Evolutionary conservation across 1,139 yeast genomes (phyloP).

Genomic region (Pichia sp.): DNA sequence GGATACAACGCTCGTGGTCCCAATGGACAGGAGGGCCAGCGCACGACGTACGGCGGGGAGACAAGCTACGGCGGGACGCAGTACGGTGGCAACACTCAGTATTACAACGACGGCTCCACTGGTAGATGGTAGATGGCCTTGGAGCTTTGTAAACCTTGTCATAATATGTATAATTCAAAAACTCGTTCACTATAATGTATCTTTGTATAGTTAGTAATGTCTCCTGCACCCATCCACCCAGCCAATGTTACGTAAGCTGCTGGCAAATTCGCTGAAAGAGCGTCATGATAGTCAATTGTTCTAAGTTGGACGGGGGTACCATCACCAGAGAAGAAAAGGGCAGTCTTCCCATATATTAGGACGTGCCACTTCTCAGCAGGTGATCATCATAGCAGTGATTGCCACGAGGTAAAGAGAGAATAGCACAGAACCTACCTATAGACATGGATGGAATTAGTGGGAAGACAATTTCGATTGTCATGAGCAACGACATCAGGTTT

Average conservation of each 20-base stretch:
- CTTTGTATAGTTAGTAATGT: background rate
- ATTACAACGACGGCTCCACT: conserved; percentile 31
- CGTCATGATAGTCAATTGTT: background rate
- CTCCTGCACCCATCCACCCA: background rate
- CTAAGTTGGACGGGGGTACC: background rate
- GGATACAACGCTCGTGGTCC: background rate
- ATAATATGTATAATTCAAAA: background rate
- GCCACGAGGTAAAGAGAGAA: background rate
- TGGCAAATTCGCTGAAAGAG: background rate
- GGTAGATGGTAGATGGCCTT: conserved; percentile 29
- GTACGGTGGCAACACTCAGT: conserved; percentile 27
- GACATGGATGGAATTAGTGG: conserved; percentile 41
- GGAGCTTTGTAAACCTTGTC: background rate
- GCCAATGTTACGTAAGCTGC: background rate
- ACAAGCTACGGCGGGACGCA: conserved; percentile 21
- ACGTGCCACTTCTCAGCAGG: too few relatives aligned
- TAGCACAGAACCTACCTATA: background rate
- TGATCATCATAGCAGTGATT: background rate
- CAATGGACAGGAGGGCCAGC: conserved; percentile 9
- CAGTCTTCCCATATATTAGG: too few relatives aligned
- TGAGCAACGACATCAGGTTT: conserved; percentile 83
- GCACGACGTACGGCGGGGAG: conserved; percentile 20
- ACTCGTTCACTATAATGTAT: background rate
- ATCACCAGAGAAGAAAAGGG: too few relatives aligned
- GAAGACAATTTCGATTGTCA: conserved; percentile 82